Base-by-base conservation (phyloP, 1,284 basidiomycete genomes). In the Entoloma clypeatum region DNA sequence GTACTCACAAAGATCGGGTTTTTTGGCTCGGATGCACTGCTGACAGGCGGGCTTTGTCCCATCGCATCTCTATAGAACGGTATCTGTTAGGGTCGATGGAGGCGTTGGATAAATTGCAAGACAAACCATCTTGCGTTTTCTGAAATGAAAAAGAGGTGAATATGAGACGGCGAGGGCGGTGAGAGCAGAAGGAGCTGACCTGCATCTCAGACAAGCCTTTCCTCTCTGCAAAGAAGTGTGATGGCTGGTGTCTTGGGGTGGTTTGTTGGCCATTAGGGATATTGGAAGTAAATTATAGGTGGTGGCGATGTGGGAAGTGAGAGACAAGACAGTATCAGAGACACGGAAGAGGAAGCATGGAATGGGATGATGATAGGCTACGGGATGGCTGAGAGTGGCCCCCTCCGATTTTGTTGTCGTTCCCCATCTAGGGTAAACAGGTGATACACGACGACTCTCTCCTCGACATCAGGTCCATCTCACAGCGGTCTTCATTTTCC, bases 91-190 rank as follows among this genome's bases (percentile, higher is more conserved):
- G 27, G 43, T 42, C 41, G 36, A 23, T 18, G 27, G 23, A 30
- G 42, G n/a, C 39, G 19, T 27, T 16, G 35, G 40, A 38, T 39
- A 25, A n/a, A 23, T 28, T 37, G 51, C 62, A 47, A 28, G 27
- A 45, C 45, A 39, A 50, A 85, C 84, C 82, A 88, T 86, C 64
- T 87, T 87, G 49, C 85, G 75, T 64, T 86, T 84, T 61, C 84
- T 83, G 53, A 42, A 50, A 49, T 34, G 32, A 33, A 27, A 33
- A 39, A 36, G 43, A 29, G 32, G 19, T 38, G 28, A 30, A 10
- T 17, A 44, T 43, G 27, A 52, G 51, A 45, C 26, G 31, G 32
- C 31, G 28, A 22, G 16, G 29, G 32, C 11, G 10, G 22, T 7
- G 21, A 31, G n/a, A 37, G 10, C 33, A 31, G 29, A 18, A 23